These are phyloP conservation scores for Agaricus blazei DNA, from an alignment of 768 basidiomycete species.

Conservation along the genomic window DNA sequence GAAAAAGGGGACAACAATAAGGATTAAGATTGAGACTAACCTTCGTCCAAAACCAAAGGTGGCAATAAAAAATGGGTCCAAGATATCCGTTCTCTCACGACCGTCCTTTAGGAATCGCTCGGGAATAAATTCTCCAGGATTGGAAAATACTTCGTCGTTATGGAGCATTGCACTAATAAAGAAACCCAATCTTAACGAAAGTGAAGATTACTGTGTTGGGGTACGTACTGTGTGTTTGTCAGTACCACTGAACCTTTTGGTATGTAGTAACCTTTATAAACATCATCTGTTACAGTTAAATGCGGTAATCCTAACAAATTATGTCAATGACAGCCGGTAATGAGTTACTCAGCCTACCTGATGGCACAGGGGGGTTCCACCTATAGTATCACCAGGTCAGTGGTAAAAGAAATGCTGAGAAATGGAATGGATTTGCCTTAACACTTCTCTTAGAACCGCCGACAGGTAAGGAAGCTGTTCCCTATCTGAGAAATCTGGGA, in stretches of 20 bases:
- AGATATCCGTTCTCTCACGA: conserved; percentile 17
- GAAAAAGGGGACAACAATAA: background rate
- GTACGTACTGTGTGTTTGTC: background rate
- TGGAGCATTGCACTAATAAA: conserved; percentile 17
- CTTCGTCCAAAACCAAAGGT: conserved; percentile 28
- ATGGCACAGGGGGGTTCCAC: background rate
- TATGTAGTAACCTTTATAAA: background rate
- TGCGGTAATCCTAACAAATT: background rate
- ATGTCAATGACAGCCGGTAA: background rate
- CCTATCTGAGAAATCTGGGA: conserved; percentile 21
- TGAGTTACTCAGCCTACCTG: background rate
- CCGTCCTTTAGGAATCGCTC: conserved; percentile 16
- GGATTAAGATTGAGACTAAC: conserved; percentile 3
- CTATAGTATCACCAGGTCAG: background rate
- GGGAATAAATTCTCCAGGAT: conserved; percentile 16
- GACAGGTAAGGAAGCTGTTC: conserved; percentile 14
- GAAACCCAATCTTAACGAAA: background rate
- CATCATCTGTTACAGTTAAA: background rate
- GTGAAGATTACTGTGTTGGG: background rate
- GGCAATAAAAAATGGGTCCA: conserved; percentile 16
- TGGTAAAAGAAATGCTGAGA: background rate
- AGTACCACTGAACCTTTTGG: background rate
- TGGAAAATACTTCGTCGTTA: conserved; percentile 15
- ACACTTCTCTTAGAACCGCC: conserved; percentile 15
- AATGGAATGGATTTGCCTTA: conserved; percentile 11